Percentiles rank a stretch among this genome's conserved stretches.
phyloP scores from a whole-genome alignment of 192 early-diverging fungal species.

The Coemansia sp. region DNA sequence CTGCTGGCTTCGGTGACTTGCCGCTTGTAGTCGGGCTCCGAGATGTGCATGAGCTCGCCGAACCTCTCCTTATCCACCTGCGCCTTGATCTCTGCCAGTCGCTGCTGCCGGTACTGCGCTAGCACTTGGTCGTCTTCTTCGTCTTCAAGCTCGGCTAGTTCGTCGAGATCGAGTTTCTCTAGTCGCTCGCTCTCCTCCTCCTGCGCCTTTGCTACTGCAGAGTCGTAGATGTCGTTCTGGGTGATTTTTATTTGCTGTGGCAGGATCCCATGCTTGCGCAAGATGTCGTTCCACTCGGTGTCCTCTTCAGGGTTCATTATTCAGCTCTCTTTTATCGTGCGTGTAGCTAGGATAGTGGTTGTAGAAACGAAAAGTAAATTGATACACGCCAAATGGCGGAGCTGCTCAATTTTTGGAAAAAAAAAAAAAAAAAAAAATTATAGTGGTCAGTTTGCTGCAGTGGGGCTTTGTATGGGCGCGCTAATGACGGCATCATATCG shows the following conservation, averaged over 20 bases:
- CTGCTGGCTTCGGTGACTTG: constrained; percentile 91
- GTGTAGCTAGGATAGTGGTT: neutral
- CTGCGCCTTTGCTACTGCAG: constrained; percentile 50
- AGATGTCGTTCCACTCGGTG: constrained; percentile 91
- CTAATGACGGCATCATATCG: too few relatives aligned
- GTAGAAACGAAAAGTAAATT: neutral
- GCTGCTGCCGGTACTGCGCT: constrained; percentile 72
- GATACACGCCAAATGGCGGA: neutral
- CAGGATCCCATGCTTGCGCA: constrained; percentile 88
- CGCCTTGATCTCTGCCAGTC: constrained; percentile 83
- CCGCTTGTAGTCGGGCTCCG: constrained; percentile 85
- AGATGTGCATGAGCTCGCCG: constrained; percentile 82
- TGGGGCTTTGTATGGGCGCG: neutral
- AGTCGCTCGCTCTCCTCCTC: constrained; percentile 63
- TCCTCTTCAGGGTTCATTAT: constrained; percentile 62
- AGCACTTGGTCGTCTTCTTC: constrained; percentile 86
- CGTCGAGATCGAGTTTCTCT: constrained; percentile 75
- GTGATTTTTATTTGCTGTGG: constrained; percentile 68
- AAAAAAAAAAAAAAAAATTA: too few relatives aligned
- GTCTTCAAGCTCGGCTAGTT: constrained; percentile 91
- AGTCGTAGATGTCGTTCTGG: constrained; percentile 54
- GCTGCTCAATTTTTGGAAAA: too few relatives aligned
- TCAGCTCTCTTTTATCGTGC: neutral
- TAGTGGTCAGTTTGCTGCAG: neutral
- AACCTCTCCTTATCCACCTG: constrained; percentile 71